Conservation (phyloP, 768 basidiomycete species). For the Pulveroboletus sp. region DNA sequence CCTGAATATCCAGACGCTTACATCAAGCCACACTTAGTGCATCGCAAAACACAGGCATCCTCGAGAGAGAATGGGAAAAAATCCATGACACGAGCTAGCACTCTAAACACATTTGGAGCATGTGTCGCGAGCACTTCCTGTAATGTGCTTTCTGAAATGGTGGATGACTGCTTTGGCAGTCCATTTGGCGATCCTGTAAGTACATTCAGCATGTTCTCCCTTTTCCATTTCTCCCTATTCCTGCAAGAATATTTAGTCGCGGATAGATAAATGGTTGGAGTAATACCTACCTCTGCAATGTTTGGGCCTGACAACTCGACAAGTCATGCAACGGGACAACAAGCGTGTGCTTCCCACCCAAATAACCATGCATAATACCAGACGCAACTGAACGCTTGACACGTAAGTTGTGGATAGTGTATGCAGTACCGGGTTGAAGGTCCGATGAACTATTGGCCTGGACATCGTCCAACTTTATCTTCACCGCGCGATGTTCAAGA, state of each 20-base stretch:
- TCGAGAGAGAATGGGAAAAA: constrained; percentile 50
- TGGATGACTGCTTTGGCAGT: neutral
- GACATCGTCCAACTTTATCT: constrained; percentile 46
- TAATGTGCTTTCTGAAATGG: constrained; percentile 27
- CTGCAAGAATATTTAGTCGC: constrained; percentile 19
- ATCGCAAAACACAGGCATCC: constrained; percentile 47
- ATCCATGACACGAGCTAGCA: constrained; percentile 50
- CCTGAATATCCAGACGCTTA: constrained; percentile 26
- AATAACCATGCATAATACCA: constrained; percentile 19
- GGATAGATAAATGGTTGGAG: neutral
- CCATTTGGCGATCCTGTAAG: neutral
- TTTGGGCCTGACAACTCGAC: constrained; percentile 14
- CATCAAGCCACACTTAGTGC: constrained; percentile 51
- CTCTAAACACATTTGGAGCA: constrained; percentile 37
- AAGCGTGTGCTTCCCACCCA: constrained; percentile 30
- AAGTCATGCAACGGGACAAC: constrained; percentile 17
- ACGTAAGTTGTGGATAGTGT: constrained; percentile 49
- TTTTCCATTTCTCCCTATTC: constrained; percentile 32
- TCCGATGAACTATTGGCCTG: constrained; percentile 41
- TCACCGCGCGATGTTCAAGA: constrained; percentile 50
- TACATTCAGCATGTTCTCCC: constrained; percentile 17
- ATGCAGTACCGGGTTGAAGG: constrained; percentile 40
- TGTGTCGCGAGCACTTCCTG: constrained; percentile 34
- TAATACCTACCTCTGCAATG: constrained; percentile 20
- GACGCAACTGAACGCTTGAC: constrained; percentile 29